Evolutionary conservation across 257 asterid genomes (phyloP).

Genomic region (Primulina eburnea): DNA sequence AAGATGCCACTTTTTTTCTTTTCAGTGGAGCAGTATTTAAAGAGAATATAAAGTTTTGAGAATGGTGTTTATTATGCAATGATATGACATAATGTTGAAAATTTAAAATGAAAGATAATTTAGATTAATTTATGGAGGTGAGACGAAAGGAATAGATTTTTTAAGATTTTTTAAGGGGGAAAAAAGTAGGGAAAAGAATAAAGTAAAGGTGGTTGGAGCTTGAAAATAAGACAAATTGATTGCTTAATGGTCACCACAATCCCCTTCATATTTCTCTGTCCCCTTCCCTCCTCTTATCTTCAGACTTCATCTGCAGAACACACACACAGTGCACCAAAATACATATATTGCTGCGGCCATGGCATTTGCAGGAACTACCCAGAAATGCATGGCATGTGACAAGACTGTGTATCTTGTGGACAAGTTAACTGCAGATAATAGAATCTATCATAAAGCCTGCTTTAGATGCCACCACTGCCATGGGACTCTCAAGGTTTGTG

Average conservation of each 20-base stretch:
- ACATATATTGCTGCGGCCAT: conserved; percentile 31
- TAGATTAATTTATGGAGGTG: too few relatives aligned
- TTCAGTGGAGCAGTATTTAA: not conserved
- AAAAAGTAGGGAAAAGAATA: not conserved
- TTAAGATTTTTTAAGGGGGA: too few relatives aligned
- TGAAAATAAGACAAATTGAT: conserved; percentile 42
- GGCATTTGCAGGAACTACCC: conserved; percentile 99
- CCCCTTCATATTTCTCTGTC: conserved; percentile 19
- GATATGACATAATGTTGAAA: not conserved
- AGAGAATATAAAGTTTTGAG: not conserved
- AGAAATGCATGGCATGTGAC: conserved; percentile 95
- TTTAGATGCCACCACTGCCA: conserved; percentile 97
- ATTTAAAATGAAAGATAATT: too few relatives aligned
- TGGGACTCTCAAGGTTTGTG: conserved; percentile 80
- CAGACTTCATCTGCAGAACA: conserved; percentile 15
- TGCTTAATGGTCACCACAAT: conserved; percentile 25
- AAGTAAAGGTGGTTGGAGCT: conserved; percentile 32
- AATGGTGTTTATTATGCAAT: not conserved
- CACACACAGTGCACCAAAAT: not conserved
- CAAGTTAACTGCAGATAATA: conserved; percentile 82
- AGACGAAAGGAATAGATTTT: not conserved
- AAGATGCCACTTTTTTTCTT: not conserved
- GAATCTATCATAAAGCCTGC: conserved; percentile 89
- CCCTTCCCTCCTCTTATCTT: conserved; percentile 32
- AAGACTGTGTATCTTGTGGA: conserved; percentile 93